Conservation (phyloP, 176 grass and related monocot genomes). For the Triticum monococcum region DNA sequence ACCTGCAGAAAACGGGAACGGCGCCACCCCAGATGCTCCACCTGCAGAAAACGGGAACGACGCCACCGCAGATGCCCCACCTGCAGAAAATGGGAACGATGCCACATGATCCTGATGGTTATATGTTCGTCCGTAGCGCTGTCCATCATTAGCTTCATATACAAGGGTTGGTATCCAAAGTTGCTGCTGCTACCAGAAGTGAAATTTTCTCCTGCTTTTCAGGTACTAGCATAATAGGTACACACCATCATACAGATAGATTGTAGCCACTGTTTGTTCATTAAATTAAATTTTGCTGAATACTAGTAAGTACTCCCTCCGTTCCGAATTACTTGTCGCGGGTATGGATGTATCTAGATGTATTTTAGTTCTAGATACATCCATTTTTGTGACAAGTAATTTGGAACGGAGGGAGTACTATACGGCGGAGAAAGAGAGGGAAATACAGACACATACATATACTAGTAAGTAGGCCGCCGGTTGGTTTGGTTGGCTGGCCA, state of each 20-base stretch:
- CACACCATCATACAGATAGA: constrained; percentile 28
- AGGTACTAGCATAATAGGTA: constrained; percentile 46
- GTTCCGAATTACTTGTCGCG: too few relatives aligned
- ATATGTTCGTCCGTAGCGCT: neutral
- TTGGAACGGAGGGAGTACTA: too few relatives aligned
- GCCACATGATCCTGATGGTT: constrained; percentile 34
- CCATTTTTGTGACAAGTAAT: too few relatives aligned
- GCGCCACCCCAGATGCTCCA: constrained; percentile 43
- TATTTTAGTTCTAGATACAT: too few relatives aligned
- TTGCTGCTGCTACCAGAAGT: constrained; percentile 33
- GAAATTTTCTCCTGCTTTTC: constrained; percentile 26
- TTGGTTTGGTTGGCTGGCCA: neutral
- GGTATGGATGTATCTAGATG: too few relatives aligned
- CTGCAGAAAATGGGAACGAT: constrained; percentile 51
- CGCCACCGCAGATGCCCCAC: constrained; percentile 39
- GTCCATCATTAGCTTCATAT: constrained; percentile 30
- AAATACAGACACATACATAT: neutral
- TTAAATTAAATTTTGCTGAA: constrained; percentile 29
- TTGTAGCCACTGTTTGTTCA: constrained; percentile 31
- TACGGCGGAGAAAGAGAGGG: neutral
- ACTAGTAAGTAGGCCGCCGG: neutral
- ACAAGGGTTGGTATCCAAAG: constrained; percentile 28
- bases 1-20: constrained; percentile 49
- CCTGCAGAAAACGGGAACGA: constrained; percentile 52
- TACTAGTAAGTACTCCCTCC: neutral